Evolutionary conservation across 2,329 filamentous ascomycete species (phyloP).

Genomic region (Hypoxylon sp.): DNA sequence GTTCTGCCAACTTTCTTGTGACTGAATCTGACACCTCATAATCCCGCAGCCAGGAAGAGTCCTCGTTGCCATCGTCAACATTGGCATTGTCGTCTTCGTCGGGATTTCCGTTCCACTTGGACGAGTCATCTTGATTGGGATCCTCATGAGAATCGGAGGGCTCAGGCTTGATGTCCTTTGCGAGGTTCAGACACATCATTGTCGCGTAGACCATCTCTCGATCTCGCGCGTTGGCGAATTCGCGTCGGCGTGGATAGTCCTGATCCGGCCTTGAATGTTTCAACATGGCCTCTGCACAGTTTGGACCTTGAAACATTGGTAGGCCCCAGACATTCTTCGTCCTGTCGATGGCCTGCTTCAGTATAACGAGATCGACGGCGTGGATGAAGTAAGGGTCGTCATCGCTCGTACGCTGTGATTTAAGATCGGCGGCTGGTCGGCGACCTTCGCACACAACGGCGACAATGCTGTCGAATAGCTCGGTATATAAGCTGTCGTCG

Average conservation of each 20-base stretch:
- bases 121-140: too few species aligned
- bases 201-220: neutral
- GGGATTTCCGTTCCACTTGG: too few species aligned
- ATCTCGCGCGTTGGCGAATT: neutral
- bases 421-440: too few species aligned
- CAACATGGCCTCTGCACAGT: neutral
- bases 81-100: too few species aligned
- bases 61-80: too few species aligned
- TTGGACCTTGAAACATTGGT: neutral
- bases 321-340: neutral
- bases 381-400: slow-evolving; percentile 7
- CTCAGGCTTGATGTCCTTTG: too few species aligned
- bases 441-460: neutral
- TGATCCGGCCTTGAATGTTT: neutral
- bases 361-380: neutral
- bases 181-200: too few species aligned
- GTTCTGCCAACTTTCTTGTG: too few species aligned
- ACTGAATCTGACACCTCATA: too few species aligned
- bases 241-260: neutral
- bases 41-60: too few species aligned
- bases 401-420: neutral
- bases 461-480: neutral
- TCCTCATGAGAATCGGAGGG: too few species aligned
- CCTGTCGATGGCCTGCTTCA: slow-evolving; percentile 1
- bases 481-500: neutral